phyloP scores from a whole-genome alignment of 352 stramenopile genomes.

The Phytophthora lateralis region DNA sequence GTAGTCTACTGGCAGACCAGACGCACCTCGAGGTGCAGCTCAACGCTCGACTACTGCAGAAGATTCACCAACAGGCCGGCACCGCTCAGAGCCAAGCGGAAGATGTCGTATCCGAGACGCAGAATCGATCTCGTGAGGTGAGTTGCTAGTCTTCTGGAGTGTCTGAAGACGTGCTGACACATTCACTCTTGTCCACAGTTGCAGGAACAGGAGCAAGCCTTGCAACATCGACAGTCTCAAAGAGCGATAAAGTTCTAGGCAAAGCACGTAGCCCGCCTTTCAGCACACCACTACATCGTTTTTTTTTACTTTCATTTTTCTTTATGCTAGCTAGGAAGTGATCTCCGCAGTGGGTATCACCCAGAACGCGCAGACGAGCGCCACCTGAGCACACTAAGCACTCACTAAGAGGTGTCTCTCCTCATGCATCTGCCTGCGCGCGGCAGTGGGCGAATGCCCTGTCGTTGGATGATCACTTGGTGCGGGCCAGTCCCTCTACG shows the following conservation, averaged over 20 bases:
- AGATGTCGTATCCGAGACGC: slow-evolving; percentile 68
- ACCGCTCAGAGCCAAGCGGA: slow-evolving; percentile 46
- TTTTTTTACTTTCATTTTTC: slow-evolving; percentile 19
- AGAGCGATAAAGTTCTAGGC: slow-evolving; percentile 39
- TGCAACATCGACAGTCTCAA: slow-evolving; percentile 40
- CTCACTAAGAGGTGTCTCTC: slow-evolving; percentile 23
- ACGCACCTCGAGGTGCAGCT: slow-evolving; percentile 75
- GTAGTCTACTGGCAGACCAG: slow-evolving; percentile 68
- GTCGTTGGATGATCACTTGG: slow-evolving; percentile 53
- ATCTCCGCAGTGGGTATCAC: slow-evolving; percentile 15
- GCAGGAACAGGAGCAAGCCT: slow-evolving; percentile 55
- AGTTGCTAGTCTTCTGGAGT: slow-evolving; percentile 1
- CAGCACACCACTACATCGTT: not conserved
- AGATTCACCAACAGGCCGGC: slow-evolving; percentile 66
- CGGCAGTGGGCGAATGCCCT: slow-evolving; percentile 8
- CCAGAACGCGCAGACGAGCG: slow-evolving; percentile 14
- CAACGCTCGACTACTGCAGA: slow-evolving; percentile 69
- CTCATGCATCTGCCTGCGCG: slow-evolving; percentile 10
- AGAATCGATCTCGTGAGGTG: slow-evolving; percentile 78
- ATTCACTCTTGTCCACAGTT: slow-evolving; percentile 34
- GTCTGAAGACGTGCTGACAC: slow-evolving; percentile 8
- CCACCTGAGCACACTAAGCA: slow-evolving; percentile 21
- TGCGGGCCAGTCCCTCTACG: slow-evolving; percentile 70
- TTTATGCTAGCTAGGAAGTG: slow-evolving; percentile 36
- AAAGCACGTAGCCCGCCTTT: slow-evolving; percentile 2